phyloP scores from a whole-genome alignment of 2,329 filamentous ascomycete genomes.

The Aureobasidium sp. region DNA sequence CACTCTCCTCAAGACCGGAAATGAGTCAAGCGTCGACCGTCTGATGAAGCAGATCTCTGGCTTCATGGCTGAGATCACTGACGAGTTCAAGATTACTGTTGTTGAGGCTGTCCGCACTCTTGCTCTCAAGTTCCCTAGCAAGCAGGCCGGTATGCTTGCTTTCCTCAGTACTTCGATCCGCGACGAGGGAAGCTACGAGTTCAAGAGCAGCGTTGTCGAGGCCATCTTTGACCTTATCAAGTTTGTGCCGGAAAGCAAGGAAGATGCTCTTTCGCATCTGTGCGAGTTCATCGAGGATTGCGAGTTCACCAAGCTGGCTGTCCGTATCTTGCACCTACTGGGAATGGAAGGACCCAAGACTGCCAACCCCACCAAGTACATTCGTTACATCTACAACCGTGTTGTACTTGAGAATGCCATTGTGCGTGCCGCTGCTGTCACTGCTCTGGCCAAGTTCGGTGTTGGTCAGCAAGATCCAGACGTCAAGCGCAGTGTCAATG shows the following conservation, averaged over 20 bases:
- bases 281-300: conserved; percentile 99
- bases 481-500: conserved; percentile 90
- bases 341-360: conserved; percentile 94
- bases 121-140: conserved; percentile 94
- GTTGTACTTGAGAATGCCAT: conserved; percentile 96
- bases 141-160: conserved; percentile 94
- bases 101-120: conserved; percentile 95
- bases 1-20: conserved; percentile 94
- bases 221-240: conserved; percentile 99
- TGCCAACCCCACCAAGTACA: conserved; percentile 93
- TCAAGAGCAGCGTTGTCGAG: conserved; percentile 95
- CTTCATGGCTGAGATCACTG: conserved; percentile 98
- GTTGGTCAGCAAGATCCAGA: conserved; percentile 94
- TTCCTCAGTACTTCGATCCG: conserved; percentile 96
- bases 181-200: conserved; percentile 96
- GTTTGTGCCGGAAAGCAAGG: conserved; percentile 82
- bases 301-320: conserved; percentile 96
- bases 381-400: conserved; percentile 98
- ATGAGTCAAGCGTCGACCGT: conserved; percentile 91
- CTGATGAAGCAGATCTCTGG: conserved; percentile 97
- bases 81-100: conserved; percentile 99
- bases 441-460: conserved; percentile 91
- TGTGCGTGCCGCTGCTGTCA: conserved; percentile 89
- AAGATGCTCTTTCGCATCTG: conserved; percentile 80
- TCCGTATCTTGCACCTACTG: conserved; percentile 87